These are phyloP conservation scores for Russula sp. DNA, from an alignment of 768 basidiomycete genomes.

Conservation along the genomic window DNA sequence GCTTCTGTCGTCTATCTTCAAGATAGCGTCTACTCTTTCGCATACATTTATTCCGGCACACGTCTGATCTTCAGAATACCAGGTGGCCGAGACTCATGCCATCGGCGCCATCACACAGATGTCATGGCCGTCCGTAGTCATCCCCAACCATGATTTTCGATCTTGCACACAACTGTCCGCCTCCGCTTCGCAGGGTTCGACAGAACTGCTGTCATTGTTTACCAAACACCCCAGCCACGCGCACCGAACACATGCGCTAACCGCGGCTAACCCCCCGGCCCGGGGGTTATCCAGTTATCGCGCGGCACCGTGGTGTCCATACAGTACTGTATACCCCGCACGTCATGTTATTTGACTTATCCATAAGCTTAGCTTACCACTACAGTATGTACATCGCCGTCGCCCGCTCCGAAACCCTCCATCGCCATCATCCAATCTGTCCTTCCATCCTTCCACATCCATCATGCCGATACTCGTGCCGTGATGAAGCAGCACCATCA, in stretches of 20 bases:
- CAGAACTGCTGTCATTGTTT: not conserved
- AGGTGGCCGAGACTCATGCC: not conserved
- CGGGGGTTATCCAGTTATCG: not conserved
- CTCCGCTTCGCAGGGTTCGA: not conserved
- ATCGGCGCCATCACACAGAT: conserved; percentile 2
- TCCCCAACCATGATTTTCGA: not conserved
- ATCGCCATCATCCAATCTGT: not conserved
- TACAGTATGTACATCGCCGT: not conserved
- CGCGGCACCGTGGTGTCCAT: not conserved
- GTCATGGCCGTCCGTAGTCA: too few species aligned
- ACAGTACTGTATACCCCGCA: not conserved
- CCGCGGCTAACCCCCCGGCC: not conserved
- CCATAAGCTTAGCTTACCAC: not conserved
- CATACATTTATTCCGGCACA: too few species aligned
- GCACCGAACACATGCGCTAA: not conserved
- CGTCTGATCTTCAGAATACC: too few species aligned
- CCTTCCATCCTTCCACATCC: not conserved
- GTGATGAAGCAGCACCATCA: not conserved
- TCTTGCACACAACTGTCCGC: not conserved
- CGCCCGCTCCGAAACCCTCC: not conserved
- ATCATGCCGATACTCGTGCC: not conserved
- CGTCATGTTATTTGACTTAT: not conserved
- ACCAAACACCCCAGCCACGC: not conserved
- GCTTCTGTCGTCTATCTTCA: too few species aligned
- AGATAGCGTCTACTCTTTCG: too few species aligned